Conservation (phyloP, 192 early-diverging fungal genomes). For the Backusella tarrabulga region DNA sequence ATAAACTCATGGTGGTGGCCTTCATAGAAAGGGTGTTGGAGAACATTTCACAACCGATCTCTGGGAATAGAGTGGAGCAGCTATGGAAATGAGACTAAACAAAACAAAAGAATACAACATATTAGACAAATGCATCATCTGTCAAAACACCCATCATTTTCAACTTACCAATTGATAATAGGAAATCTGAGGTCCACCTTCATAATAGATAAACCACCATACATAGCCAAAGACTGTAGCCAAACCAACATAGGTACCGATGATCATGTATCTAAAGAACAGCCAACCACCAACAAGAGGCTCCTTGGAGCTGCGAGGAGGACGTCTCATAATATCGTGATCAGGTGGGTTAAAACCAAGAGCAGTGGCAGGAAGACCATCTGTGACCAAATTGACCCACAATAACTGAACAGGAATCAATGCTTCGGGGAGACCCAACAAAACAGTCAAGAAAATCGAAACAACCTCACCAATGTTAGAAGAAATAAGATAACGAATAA, state of each 20-base stretch:
- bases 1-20: slow-evolving; percentile 95
- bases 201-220: slow-evolving; percentile 98
- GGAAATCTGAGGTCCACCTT: slow-evolving; percentile 81
- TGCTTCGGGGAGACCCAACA: slow-evolving; percentile 96
- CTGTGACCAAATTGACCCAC: slow-evolving; percentile 99
- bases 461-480: slow-evolving; percentile 99
- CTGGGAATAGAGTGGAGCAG: slow-evolving; percentile 83
- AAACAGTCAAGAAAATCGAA: slow-evolving; percentile 93
- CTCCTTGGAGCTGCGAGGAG: slow-evolving; percentile 83
- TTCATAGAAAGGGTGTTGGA: slow-evolving; percentile 70
- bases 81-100: slow-evolving; percentile 87
- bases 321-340: slow-evolving; percentile 91
- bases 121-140: neutral
- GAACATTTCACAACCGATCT: slow-evolving; percentile 94
- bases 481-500: slow-evolving; percentile 97
- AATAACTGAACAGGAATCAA: slow-evolving; percentile 96
- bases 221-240: slow-evolving; percentile 97
- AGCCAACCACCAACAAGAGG: slow-evolving; percentile 93
- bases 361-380: slow-evolving; percentile 95
- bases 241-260: slow-evolving; percentile 89
- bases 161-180: slow-evolving; percentile 80
- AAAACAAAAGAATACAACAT: neutral
- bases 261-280: slow-evolving; percentile 90
- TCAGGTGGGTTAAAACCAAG: slow-evolving; percentile 98
- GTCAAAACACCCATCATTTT: neutral